A percentile compares a stretch with the other conserved stretches of the same genome.
phyloP scores from a whole-genome alignment of 176 grass and related monocot species.

The Hordeum vulgare region MorexV3_pseudomolecules_assembly NC_058522.1:495525497-495525996 shows the following conservation, averaged over 20 bases:
- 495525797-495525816: not conserved
- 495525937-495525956: constrained; percentile 5
- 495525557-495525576: constrained; percentile 47
- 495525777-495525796: constrained; percentile 2
- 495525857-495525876: constrained; percentile 34
- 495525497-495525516: constrained; percentile 14
- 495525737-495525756: constrained; percentile 21
- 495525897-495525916: constrained; percentile 49
- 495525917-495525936: constrained; percentile 64
- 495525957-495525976: constrained; percentile 81
- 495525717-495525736: not conserved
- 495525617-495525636: not conserved
- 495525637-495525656: not conserved
- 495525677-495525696: not conserved
- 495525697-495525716: not conserved
- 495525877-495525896: constrained; percentile 68
- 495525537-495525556: not conserved
- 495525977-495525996: constrained; percentile 6
- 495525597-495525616: constrained; percentile 26
- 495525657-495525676: not conserved
- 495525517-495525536: not conserved
- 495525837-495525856: constrained; percentile 55
- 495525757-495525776: constrained; percentile 29
- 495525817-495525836: constrained; percentile 37
- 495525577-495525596: constrained; percentile 36